Evolutionary conservation across 1,139 yeast genomes (phyloP).

Genomic region (Yamadazyma sp.): DNA sequence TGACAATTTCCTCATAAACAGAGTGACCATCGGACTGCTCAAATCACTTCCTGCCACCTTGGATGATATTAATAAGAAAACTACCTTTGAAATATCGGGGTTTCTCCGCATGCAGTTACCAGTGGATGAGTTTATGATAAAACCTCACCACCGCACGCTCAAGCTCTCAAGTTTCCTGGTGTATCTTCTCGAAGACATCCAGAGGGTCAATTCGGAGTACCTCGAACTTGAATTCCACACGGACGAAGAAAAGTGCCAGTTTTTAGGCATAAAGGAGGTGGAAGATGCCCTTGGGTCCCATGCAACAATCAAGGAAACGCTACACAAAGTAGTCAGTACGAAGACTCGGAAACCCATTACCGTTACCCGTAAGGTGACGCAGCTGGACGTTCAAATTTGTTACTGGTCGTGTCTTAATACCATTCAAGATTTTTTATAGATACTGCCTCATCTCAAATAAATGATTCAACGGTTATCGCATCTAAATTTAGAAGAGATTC

Average conservation of each 20-base stretch:
- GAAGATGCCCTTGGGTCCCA: slow-evolving; percentile 22
- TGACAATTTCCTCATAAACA: slow-evolving; percentile 18
- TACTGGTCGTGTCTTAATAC: slow-evolving; percentile 4
- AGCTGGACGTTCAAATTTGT: not conserved
- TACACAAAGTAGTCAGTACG: not conserved
- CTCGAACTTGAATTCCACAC: slow-evolving; percentile 26
- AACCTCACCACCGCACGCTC: slow-evolving; percentile 31
- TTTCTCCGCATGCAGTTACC: slow-evolving; percentile 21
- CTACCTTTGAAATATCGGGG: slow-evolving; percentile 21
- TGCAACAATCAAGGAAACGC: not conserved
- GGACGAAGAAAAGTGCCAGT: slow-evolving; percentile 27
- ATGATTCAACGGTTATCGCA: not conserved
- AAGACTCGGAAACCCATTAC: not conserved
- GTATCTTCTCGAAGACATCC: slow-evolving; percentile 16
- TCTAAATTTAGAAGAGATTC: not conserved
- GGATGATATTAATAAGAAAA: slow-evolving; percentile 13
- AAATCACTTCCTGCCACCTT: slow-evolving; percentile 12
- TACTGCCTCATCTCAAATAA: not conserved
- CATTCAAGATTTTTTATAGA: slow-evolving; percentile 1
- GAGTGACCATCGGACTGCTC: slow-evolving; percentile 12
- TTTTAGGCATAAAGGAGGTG: slow-evolving; percentile 27
- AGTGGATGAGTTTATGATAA: slow-evolving; percentile 22
- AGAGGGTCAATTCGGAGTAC: slow-evolving; percentile 3
- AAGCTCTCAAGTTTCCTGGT: slow-evolving; percentile 28
- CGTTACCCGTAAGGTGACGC: not conserved